Base-by-base conservation (phyloP, 1,284 basidiomycete genomes). In the Trichosporon coremiiforme region DNA sequence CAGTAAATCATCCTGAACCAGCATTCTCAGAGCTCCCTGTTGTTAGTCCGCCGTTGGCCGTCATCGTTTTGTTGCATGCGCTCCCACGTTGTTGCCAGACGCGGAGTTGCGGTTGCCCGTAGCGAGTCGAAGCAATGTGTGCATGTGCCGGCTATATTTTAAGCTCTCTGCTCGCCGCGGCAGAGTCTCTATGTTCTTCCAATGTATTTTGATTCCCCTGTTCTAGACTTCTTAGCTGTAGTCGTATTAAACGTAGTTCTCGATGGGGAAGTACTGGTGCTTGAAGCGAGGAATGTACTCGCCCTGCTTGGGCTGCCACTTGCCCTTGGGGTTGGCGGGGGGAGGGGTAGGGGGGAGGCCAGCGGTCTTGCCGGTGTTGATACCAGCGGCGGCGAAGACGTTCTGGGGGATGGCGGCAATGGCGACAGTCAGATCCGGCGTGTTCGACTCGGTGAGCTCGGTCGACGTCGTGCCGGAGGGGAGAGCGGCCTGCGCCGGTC, bases 211-310 rank as follows among this genome's bases (percentile, higher is more conserved):
- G 31, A 35, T 33, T 33, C 31, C 57, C 57, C 57, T 10, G 31
- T 35, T 62, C 57, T 62, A 62, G 31, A 33, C 57, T 68, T 68
- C 62, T 68, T 65, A 63, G 63, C 57, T 33, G 57, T 62, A n/a
- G 57, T 38, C 10, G 36, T 62, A 22, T 62, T 62, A 62, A n/a
- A 15, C 74, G 75, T 89, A 94, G 81, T 89, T 91, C 85, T 91
- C 80, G 92, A 95, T 94, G 7, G 93, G 92, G 86, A 91, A 95
- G 83, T 94, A 94, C 12, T 90, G 85, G 77, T 89, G 79, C 45
- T 89, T 88, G 71, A 90, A 89, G 77, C 91, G 91, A 22, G 93
- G 93, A 31, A 92, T 89, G 76, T 90, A 88, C 2, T 87, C 87
- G 1, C 89, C 87, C 35, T 84, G 82, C 79, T 88, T 84, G 10